These are phyloP conservation scores for Lichtheimia ramosa DNA, from an alignment of 371 early-diverging fungal species.

Conservation along the genomic window DNA sequence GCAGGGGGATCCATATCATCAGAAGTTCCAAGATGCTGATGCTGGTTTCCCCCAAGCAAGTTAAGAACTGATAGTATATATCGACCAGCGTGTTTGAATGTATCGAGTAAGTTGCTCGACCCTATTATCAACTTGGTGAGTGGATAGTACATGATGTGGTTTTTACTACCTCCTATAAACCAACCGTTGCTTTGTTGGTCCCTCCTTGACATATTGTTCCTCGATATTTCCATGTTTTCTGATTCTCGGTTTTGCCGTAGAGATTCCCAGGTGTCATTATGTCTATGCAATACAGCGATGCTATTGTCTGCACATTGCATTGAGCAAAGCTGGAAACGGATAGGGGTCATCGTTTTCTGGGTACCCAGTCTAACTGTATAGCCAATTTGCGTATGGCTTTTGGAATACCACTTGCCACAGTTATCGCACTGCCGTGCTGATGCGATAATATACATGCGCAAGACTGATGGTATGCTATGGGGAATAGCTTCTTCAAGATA, in stretches of 20 bases:
- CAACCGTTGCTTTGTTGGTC: neutral
- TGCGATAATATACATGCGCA: constrained; percentile 2
- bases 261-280: neutral
- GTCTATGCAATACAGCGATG: constrained; percentile 14
- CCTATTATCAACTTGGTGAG: neutral
- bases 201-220: neutral
- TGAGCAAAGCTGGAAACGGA: constrained; percentile 35
- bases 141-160: neutral
- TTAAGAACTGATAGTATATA: neutral
- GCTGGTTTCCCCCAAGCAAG: too few species aligned
- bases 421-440: constrained; percentile 33
- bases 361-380: constrained; percentile 29
- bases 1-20: constrained; percentile 8
- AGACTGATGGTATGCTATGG: constrained; percentile 4
- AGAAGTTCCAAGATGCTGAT: too few species aligned
- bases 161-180: neutral
- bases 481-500: constrained; percentile 6
- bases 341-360: constrained; percentile 25
- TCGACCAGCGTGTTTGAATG: constrained; percentile 4
- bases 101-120: neutral
- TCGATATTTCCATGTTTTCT: too few species aligned
- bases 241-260: too few species aligned
- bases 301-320: constrained; percentile 21
- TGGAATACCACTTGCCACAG: constrained; percentile 28
- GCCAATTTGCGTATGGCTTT: constrained; percentile 26